Conservation (phyloP, 768 basidiomycete species). For the Russula compacta region DNA sequence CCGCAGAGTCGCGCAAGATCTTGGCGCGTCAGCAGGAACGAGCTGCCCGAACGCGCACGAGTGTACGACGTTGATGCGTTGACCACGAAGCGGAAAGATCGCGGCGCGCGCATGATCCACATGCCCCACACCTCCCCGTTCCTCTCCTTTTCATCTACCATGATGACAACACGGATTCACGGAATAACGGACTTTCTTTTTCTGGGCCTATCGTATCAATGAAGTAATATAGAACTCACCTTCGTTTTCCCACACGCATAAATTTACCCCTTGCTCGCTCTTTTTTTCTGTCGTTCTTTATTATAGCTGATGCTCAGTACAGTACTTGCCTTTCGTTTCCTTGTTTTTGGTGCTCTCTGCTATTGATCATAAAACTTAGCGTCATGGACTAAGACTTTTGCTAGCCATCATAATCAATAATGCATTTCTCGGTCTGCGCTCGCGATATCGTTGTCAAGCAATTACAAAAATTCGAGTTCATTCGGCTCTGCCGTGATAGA, state of each 20-base stretch:
- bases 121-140: not conserved
- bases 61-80: not conserved
- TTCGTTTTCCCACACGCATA: not conserved
- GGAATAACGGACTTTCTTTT: not conserved
- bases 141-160: not conserved
- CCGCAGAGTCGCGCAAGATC: slow-evolving; percentile 49
- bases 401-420: not conserved
- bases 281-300: not conserved
- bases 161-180: not conserved
- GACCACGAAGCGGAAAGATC: not conserved
- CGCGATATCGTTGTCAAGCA: not conserved
- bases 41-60: not conserved
- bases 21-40: slow-evolving; percentile 18
- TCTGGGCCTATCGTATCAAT: not conserved
- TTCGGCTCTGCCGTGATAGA: not conserved
- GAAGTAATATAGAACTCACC: not conserved
- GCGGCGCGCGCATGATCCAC: not conserved
- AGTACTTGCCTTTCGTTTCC: not conserved
- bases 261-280: not conserved
- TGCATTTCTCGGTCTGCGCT: not conserved
- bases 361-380: not conserved
- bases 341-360: not conserved
- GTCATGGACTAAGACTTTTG: not conserved
- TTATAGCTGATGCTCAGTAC: not conserved
- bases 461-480: not conserved